Conservation (phyloP, 2,329 filamentous ascomycete species). For the Didymosphaeria variabile region DNA sequence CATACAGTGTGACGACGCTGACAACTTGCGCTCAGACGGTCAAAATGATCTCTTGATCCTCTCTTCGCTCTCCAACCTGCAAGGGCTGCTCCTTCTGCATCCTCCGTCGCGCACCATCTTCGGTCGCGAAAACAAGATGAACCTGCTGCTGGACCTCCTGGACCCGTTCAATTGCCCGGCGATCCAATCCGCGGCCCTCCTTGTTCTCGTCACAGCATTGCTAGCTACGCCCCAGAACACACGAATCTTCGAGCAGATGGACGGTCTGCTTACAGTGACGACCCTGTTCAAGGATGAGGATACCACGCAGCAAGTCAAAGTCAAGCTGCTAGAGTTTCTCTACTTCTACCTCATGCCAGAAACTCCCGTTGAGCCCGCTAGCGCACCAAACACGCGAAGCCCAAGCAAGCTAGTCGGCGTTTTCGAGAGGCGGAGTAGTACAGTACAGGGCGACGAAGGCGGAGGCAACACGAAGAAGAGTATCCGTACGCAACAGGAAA, state of each 20-base stretch:
- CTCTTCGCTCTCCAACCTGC: conserved; percentile 85
- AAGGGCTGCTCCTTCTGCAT: conserved; percentile 87
- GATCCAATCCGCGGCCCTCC: conserved; percentile 88
- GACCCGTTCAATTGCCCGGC: conserved; percentile 89
- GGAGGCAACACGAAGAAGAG: conserved; percentile 38
- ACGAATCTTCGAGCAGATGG: conserved; percentile 88
- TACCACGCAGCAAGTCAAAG: conserved; percentile 87
- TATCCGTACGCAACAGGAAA: conserved; percentile 77
- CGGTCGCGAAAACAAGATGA: conserved; percentile 92
- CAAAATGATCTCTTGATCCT: conserved; percentile 90
- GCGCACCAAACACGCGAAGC: conserved; percentile 50
- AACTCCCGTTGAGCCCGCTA: conserved; percentile 60
- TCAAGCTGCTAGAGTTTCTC: conserved; percentile 95
- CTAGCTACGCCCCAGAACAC: conserved; percentile 88
- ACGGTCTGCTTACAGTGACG: conserved; percentile 90
- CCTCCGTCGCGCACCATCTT: conserved; percentile 90
- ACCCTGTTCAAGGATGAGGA: conserved; percentile 90
- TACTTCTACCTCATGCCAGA: conserved; percentile 99
- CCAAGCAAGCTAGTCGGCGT: conserved; percentile 45
- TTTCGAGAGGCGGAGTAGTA: conserved; percentile 45
- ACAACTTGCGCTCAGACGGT: conserved; percentile 62
- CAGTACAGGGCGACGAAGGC: conserved; percentile 36
- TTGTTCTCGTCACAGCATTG: conserved; percentile 88
- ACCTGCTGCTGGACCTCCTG: conserved; percentile 91
- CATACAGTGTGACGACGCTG: conserved; percentile 2